Conservation (phyloP, 345 rosid species). For the Eucalyptus cloeziana region DNA sequence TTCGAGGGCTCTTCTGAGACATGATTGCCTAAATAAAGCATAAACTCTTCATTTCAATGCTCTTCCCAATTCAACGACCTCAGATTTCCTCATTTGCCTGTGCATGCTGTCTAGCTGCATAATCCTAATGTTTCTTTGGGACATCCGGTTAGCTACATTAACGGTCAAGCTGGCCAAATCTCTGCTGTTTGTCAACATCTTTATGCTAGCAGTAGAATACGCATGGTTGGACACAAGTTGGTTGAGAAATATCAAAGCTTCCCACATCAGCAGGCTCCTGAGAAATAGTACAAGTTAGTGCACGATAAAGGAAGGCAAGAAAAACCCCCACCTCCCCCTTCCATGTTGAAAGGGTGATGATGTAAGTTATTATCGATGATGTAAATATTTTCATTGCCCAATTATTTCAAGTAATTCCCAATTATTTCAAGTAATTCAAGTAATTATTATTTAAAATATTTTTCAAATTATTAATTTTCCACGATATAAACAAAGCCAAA, state of each 20-base stretch:
- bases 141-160: constrained; percentile 57
- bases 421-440: too few species aligned
- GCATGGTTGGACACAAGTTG: constrained; percentile 49
- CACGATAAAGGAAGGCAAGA: background rate
- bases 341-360: too few species aligned
- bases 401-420: too few species aligned
- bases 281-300: background rate
- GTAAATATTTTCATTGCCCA: too few species aligned
- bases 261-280: constrained; percentile 60
- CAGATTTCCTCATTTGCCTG: constrained; percentile 37
- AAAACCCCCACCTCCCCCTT: background rate
- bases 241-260: constrained; percentile 65
- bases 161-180: constrained; percentile 67
- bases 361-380: too few species aligned
- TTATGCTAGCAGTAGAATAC: constrained; percentile 40
- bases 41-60: constrained; percentile 45
- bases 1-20: background rate
- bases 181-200: constrained; percentile 46
- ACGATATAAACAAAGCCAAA: too few species aligned
- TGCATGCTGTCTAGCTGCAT: constrained; percentile 6
- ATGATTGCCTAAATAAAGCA: constrained; percentile 43
- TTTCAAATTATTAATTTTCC: too few species aligned
- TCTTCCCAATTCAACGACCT: constrained; percentile 51
- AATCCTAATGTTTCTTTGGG: constrained; percentile 17
- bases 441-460: too few species aligned